These are phyloP conservation scores for Macrophomina tecta DNA, from an alignment of 2,329 filamentous ascomycete species.

Conservation along the genomic window DNA sequence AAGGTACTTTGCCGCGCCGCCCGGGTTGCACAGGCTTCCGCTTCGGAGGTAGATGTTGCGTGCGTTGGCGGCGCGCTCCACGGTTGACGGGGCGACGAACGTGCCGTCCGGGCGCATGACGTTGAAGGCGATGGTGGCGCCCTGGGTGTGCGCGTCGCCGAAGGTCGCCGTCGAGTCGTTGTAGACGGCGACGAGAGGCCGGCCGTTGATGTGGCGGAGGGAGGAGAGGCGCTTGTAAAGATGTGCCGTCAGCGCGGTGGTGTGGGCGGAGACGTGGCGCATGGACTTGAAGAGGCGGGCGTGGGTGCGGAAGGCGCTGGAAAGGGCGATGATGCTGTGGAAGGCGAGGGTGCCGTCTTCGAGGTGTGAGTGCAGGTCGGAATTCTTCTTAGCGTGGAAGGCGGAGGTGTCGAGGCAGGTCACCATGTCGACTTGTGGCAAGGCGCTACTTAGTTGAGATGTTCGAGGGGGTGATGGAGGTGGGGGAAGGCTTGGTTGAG, in stretches of 20 bases:
- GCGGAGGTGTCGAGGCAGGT: slow-evolving; percentile 50
- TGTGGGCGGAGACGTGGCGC: slow-evolving; percentile 64
- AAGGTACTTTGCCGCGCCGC: slow-evolving; percentile 54
- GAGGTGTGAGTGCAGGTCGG: slow-evolving; percentile 63
- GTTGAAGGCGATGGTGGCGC: slow-evolving; percentile 70
- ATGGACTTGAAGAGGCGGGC: slow-evolving; percentile 63
- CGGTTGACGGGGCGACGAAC: slow-evolving; percentile 62
- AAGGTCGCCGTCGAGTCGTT: slow-evolving; percentile 56
- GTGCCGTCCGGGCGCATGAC: slow-evolving; percentile 59
- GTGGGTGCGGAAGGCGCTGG: slow-evolving; percentile 65
- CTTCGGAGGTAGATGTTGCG: slow-evolving; percentile 66
- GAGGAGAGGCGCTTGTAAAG: slow-evolving; percentile 56
- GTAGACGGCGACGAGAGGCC: slow-evolving; percentile 61
- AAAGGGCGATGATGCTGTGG: slow-evolving; percentile 68
- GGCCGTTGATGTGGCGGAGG: slow-evolving; percentile 61
- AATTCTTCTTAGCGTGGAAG: slow-evolving; percentile 62
- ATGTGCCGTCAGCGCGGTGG: slow-evolving; percentile 57
- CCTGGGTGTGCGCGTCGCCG: slow-evolving; percentile 60
- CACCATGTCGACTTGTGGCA: slow-evolving; percentile 59
- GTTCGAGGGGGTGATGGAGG: no score
- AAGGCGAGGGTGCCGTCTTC: slow-evolving; percentile 73
- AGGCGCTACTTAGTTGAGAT: no score
- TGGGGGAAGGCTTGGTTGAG: no score
- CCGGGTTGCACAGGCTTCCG: slow-evolving; percentile 63
- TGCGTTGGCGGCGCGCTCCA: slow-evolving; percentile 64